phyloP scores from a whole-genome alignment of 441 rosid genomes.

The Euphorbia celastroides region DNA sequence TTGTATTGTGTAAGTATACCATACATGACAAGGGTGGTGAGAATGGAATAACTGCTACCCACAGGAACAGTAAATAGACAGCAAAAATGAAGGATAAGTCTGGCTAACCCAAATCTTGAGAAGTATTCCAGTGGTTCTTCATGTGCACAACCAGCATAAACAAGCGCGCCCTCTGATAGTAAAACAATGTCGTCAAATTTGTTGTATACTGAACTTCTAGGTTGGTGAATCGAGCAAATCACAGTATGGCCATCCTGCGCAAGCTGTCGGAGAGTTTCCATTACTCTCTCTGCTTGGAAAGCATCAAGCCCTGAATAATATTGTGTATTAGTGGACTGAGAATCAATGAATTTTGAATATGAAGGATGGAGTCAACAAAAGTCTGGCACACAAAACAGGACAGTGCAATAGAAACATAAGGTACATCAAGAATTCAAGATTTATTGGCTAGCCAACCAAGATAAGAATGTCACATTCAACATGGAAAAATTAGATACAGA shows the following conservation, averaged over 20 bases:
- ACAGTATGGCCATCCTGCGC: constrained; percentile 94
- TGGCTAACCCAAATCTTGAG: constrained; percentile 70
- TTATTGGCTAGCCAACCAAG: not conserved
- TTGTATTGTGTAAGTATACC: not conserved
- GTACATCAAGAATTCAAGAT: too few species aligned
- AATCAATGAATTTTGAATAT: not conserved
- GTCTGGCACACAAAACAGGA: not conserved
- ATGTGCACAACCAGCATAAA: constrained; percentile 86
- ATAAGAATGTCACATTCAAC: not conserved
- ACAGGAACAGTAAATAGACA: constrained; percentile 8
- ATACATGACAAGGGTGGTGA: not conserved
- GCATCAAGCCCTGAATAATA: constrained; percentile 80
- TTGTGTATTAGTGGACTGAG: not conserved
- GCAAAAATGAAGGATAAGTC: constrained; percentile 20
- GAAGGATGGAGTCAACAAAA: not conserved
- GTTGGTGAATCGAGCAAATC: constrained; percentile 94
- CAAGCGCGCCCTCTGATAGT: constrained; percentile 70
- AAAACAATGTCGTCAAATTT: constrained; percentile 87
- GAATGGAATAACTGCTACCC: constrained; percentile 6
- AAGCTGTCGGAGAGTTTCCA: constrained; percentile 88
- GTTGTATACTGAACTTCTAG: constrained; percentile 80
- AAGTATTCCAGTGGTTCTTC: constrained; percentile 73
- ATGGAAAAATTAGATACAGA: not conserved
- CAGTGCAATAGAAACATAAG: too few species aligned
- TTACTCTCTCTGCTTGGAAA: constrained; percentile 92